These are phyloP conservation scores for Bretschneidera sinensis DNA, from an alignment of 345 rosid genomes.

Conservation along the genomic window DNA sequence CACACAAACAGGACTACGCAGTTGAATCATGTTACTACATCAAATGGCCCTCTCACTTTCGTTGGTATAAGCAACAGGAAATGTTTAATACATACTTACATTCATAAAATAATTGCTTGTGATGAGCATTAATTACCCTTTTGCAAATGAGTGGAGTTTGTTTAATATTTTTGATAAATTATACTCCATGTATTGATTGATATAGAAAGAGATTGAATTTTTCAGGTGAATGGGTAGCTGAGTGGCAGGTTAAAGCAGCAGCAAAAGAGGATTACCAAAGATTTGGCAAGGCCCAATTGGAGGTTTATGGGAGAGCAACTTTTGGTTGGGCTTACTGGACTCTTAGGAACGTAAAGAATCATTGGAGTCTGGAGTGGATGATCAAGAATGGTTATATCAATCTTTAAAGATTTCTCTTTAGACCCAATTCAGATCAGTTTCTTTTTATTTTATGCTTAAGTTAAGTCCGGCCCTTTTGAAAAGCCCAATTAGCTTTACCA, in stretches of 20 bases:
- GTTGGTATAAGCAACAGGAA: slow-evolving; percentile 45
- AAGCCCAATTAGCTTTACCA: too few relatives aligned
- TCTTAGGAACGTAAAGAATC: slow-evolving; percentile 36
- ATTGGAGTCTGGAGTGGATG: slow-evolving; percentile 66
- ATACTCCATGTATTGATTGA: too few relatives aligned
- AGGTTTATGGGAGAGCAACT: slow-evolving; percentile 46
- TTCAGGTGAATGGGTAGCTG: slow-evolving; percentile 72
- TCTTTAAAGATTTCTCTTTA: too few relatives aligned
- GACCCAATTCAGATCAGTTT: too few relatives aligned
- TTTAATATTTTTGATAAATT: background rate
- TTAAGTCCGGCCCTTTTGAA: too few relatives aligned
- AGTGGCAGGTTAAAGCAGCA: slow-evolving; percentile 46
- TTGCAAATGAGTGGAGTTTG: too few relatives aligned
- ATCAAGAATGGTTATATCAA: slow-evolving; percentile 46
- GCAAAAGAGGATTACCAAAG: slow-evolving; percentile 45
- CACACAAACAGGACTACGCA: slow-evolving; percentile 23
- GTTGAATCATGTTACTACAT: slow-evolving; percentile 32
- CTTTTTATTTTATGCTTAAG: too few relatives aligned
- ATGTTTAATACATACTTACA: too few relatives aligned
- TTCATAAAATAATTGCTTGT: too few relatives aligned
- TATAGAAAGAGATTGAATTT: background rate
- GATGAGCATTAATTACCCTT: too few relatives aligned
- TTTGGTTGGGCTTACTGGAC: slow-evolving; percentile 79
- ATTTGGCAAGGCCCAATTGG: slow-evolving; percentile 41
- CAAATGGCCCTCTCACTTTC: slow-evolving; percentile 56